phyloP scores from a whole-genome alignment of 2,329 filamentous ascomycete genomes.

The Hirsutella rhossiliensis region DNA sequence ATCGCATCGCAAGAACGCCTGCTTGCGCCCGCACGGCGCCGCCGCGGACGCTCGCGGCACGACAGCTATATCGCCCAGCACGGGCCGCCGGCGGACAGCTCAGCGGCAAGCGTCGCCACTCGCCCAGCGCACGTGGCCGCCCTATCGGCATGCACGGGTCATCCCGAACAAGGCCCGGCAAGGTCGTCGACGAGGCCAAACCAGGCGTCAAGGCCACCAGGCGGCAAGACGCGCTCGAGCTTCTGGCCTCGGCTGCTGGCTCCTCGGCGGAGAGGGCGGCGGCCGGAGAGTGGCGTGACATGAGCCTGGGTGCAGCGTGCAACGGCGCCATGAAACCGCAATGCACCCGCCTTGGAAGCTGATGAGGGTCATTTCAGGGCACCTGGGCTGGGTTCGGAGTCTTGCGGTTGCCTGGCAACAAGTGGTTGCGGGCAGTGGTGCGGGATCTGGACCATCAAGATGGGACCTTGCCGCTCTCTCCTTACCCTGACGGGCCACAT shows the following conservation, averaged over 20 bases:
- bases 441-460: constrained; percentile 97
- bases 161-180: constrained; percentile 35
- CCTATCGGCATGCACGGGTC: constrained; percentile 35
- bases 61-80: constrained; percentile 19
- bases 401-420: constrained; percentile 83
- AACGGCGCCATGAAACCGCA: constrained; percentile 53
- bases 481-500: constrained; percentile 91
- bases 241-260: constrained; percentile 29
- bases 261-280: constrained; percentile 10
- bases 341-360: constrained; percentile 98
- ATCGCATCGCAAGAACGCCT: constrained; percentile 23
- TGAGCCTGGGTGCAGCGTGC: constrained; percentile 19
- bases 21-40: too few species aligned
- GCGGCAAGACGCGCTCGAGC: constrained; percentile 24
- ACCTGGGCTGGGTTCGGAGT: constrained; percentile 86
- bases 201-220: too few species aligned
- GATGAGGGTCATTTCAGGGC: constrained; percentile 93
- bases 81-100: constrained; percentile 9
- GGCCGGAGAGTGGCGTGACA: constrained; percentile 10
- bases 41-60: constrained; percentile 16
- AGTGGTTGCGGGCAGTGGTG: constrained; percentile 96
- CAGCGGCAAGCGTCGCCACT: constrained; percentile 24
- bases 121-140: constrained; percentile 14
- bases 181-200: constrained; percentile 10
- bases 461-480: constrained; percentile 85